Base-by-base conservation (phyloP, 78 protist species). In the Dictyostelium citrinum region DNA sequence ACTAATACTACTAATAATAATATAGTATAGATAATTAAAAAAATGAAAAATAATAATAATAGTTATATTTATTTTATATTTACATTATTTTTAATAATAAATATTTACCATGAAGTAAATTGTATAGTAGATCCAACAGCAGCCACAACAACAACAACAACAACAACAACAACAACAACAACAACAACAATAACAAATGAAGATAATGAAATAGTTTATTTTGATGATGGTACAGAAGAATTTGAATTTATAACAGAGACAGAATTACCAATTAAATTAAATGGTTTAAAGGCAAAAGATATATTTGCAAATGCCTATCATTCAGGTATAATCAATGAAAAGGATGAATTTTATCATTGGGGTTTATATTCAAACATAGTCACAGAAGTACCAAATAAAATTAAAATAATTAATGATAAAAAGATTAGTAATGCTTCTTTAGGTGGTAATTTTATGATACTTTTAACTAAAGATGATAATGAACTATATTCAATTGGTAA, bases 261-360 rank as follows among this genome's bases (percentile, higher is more conserved):
- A 16, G 77, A 70, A 0, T 22, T 22, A 75, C 81, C 81, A 35
- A 75, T 16, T n/a, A 35, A 75, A 75, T 41, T 75, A n/a, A 17
- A 31, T 39, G 45, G 45, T 41, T 20, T 75, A n/a, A 75, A 10
- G 4, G 81, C 60, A 75, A 75, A 35, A 14, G 55, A 75, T 39
- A 75, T 75, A 22, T 75, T 41, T 43, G 81, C 81, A 75, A n/a
- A 20, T 41, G 49, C 81, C 22, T 75, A 75, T 75, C 81, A 75
- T 75, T 75, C 81, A n/a, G 81, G 51, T n/a, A 31, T 41, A 11
- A 41, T 75, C n/a, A 43, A 35, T 41, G 81, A 75, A 41, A 75
- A 75, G 10, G 58, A 43, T n/a, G 39, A 75, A 39, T 39, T 39
- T 10, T 75, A 75, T 75, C 81, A 75, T 75, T 75, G 81, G 81